Percentiles rank a stretch among this genome's conserved stretches.
Conservation (phyloP, 1,284 basidiomycete species). For the Sporisorium iseilematis-ciliati region DNA sequence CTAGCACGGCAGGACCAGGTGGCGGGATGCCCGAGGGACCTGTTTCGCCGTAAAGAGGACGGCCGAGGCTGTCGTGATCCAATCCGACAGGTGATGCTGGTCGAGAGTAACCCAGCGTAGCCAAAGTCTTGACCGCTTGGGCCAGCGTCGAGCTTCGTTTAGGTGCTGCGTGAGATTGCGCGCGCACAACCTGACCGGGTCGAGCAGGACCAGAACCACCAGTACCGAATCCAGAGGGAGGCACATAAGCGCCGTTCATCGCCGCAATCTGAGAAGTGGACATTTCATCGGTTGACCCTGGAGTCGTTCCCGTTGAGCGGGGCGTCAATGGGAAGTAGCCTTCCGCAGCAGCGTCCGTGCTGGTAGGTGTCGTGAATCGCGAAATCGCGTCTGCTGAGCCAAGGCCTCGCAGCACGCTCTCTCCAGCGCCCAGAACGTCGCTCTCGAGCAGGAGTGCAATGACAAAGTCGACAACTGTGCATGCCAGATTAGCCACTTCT, state of each 20-base stretch:
- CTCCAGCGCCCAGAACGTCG: constrained; percentile 75
- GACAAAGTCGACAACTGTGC: constrained; percentile 92
- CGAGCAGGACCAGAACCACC: constrained; percentile 46
- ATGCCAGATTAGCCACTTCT: constrained; percentile 89
- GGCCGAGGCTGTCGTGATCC: constrained; percentile 39
- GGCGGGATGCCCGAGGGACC: constrained; percentile 48
- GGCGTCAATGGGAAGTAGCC: constrained; percentile 72
- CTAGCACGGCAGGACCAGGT: constrained; percentile 45
- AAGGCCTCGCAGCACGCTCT: constrained; percentile 40
- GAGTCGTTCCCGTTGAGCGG: constrained; percentile 63
- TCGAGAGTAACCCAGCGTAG: constrained; percentile 62
- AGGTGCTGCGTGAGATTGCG: constrained; percentile 72
- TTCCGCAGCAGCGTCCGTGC: constrained; percentile 50
- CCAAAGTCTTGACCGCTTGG: constrained; percentile 61
- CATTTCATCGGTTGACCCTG: constrained; percentile 64
- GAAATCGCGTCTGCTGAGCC: constrained; percentile 45
- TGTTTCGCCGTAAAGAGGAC: constrained; percentile 41
- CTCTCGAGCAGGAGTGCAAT: constrained; percentile 89
- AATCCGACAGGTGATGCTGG: constrained; percentile 54
- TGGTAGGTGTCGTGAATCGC: constrained; percentile 63
- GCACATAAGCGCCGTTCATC: constrained; percentile 36
- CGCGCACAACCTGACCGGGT: constrained; percentile 23
- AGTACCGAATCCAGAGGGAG: constrained; percentile 45
- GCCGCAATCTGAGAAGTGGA: constrained; percentile 47
- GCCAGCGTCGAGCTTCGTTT: constrained; percentile 53